These are phyloP conservation scores for Fusarium miscanthi DNA, from an alignment of 2,329 filamentous ascomycete species.

Conservation along the genomic window DNA sequence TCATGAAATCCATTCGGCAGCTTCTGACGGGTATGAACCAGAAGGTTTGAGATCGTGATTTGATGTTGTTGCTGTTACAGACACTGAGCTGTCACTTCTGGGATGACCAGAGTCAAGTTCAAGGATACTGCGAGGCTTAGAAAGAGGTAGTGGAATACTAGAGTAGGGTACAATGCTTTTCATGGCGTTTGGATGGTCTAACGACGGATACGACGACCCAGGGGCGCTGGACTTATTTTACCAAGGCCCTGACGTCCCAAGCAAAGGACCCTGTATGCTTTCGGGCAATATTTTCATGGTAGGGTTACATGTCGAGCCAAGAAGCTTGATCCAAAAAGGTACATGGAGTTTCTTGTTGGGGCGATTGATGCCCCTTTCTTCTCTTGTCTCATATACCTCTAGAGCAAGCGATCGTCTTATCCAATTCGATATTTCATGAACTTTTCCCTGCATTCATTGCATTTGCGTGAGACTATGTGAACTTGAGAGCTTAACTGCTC, in stretches of 20 bases:
- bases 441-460: neutral
- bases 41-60: slow-evolving; percentile 45
- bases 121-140: neutral
- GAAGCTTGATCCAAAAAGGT: slow-evolving; percentile 20
- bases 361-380: slow-evolving; percentile 21
- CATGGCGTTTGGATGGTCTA: slow-evolving; percentile 43
- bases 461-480: neutral
- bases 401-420: slow-evolving; percentile 43
- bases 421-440: slow-evolving; percentile 30
- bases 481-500: neutral
- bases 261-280: slow-evolving; percentile 3
- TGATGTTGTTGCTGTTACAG: neutral
- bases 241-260: slow-evolving; percentile 18
- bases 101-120: neutral
- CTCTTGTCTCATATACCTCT: slow-evolving; percentile 43
- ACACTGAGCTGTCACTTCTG: neutral
- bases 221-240: slow-evolving; percentile 35
- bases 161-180: slow-evolving; percentile 30
- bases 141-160: slow-evolving; percentile 20
- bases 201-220: slow-evolving; percentile 44
- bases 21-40: slow-evolving; percentile 55
- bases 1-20: slow-evolving; percentile 55
- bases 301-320: slow-evolving; percentile 15
- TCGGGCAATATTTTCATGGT: slow-evolving; percentile 12
- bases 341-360: slow-evolving; percentile 36